Evolutionary conservation across 2,329 filamentous ascomycete genomes (phyloP).

Genomic region (Fusarium sp.): DNA sequence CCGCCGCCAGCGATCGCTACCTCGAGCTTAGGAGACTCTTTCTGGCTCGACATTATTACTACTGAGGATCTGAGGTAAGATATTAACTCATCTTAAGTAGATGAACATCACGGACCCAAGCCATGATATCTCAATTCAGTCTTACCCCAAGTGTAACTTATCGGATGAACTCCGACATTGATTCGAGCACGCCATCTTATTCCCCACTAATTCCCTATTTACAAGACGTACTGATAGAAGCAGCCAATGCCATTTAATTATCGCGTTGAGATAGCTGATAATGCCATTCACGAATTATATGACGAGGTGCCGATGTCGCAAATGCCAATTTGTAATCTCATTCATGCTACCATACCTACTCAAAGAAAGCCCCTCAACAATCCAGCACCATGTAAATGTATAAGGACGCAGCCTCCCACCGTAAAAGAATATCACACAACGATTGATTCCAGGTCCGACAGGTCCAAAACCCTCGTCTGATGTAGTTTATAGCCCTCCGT

Average conservation of each 20-base stretch:
- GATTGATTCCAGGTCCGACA: not conserved
- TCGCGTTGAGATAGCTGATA: not conserved
- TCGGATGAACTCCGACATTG: not conserved
- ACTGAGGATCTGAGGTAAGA: fast-evolving
- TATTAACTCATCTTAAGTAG: not conserved
- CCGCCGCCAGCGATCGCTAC: conserved; percentile 60
- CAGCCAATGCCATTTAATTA: not conserved
- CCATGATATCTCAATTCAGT: not conserved
- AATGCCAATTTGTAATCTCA: not conserved
- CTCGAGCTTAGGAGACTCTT: not conserved
- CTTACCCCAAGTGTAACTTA: not conserved
- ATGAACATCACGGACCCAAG: conserved; percentile 17
- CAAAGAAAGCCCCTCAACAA: not conserved
- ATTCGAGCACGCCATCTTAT: conserved; percentile 9
- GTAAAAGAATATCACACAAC: not conserved
- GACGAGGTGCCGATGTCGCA: not conserved
- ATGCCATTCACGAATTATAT: not conserved
- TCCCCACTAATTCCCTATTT: conserved; percentile 12
- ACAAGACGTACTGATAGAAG: not conserved
- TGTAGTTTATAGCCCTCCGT: not conserved
- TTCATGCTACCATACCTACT: not conserved
- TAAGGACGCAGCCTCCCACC: not conserved
- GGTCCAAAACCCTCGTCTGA: not conserved
- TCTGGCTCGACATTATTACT: not conserved
- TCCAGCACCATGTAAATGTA: not conserved